Evolutionary conservation across 1,139 yeast species (phyloP), one percentile per base, ranked within the genome.

Genomic region (Pneumocystis sp.): DNA sequence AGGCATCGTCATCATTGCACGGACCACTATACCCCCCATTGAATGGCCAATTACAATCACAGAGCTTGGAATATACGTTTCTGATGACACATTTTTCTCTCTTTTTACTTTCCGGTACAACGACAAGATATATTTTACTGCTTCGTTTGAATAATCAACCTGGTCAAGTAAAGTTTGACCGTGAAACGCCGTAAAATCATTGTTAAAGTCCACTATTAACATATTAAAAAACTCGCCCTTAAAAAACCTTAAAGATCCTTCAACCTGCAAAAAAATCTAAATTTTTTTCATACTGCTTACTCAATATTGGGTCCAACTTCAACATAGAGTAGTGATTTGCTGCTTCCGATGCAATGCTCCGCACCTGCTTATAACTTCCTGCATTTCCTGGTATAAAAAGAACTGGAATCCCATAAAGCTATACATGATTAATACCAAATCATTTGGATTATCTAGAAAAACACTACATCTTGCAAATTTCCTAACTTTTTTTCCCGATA

Each of bases 361-460:
- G 79, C 10, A 84, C 96, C 75, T 95, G 99, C 70, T 85, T 83
- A 74, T 84, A 90, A 69, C 95, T 87, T 0, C 99, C 98, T 0
- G 98, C 98, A 73, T 95, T 95, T 0, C 99, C 99, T 0, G 98
- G 98, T 57, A 95, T 87, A 73, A 95, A 95, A 29, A 95, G 77
- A 0, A 89, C 89, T 0, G 99, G 99, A 0, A 86, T 81, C 0
- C 97, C 98, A 64, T 80, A 81, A 3, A 77, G 76, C 42, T 70
- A 68, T 44, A 86, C 8, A 12, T 1, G 5, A 19, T 50, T 12
- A 50, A 44, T 7, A 19, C 21, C 10, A 57, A 21, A 25, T 39
- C 39, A 56, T 35, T 10, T 21, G 61, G 35, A n/a, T n/a, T n/a
- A n/a, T n/a, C n/a, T n/a, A n/a, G 25, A 21, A n/a, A 39, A 21